Evolutionary conservation across 352 stramenopile genomes (phyloP).

Genomic region (Phytophthora pistaciae): DNA sequence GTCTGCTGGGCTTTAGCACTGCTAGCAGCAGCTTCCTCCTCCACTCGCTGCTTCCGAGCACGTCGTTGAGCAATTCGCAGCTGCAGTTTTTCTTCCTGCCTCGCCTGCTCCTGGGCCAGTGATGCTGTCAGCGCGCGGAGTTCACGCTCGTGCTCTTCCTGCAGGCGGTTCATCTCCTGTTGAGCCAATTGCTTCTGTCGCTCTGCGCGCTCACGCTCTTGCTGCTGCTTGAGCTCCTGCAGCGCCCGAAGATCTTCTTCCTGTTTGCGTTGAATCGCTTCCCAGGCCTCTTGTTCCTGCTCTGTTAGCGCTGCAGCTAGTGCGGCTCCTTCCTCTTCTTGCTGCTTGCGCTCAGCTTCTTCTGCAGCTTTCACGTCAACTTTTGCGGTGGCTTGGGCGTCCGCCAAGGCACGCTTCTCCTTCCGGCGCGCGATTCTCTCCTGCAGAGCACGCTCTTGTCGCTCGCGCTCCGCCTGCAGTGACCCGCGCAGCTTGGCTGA

Average conservation of each 20-base stretch:
- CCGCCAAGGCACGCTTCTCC: conserved; percentile 34
- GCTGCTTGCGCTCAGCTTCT: conserved; percentile 40
- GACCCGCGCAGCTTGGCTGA: conserved; percentile 36
- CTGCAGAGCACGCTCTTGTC: conserved; percentile 61
- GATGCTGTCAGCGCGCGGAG: conserved; percentile 50
- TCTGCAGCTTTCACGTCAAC: conserved; percentile 29
- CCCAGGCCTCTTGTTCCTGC: conserved; percentile 45
- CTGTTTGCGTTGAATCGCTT: conserved; percentile 47
- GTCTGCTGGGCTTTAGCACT: conserved; percentile 14
- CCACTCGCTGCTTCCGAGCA: conserved; percentile 54
- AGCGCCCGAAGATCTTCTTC: conserved; percentile 49
- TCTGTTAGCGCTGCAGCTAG: conserved; percentile 36
- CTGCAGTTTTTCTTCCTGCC: conserved; percentile 75
- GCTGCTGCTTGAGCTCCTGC: conserved; percentile 46
- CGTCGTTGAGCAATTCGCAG: conserved; percentile 65
- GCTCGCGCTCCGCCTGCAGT: conserved; percentile 46
- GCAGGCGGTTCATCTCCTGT: conserved; percentile 61
- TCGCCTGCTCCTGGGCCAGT: conserved; percentile 60
- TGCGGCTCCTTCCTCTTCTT: conserved; percentile 39
- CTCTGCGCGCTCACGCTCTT: conserved; percentile 34
- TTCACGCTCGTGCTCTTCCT: conserved; percentile 70
- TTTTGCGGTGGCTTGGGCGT: conserved; percentile 14
- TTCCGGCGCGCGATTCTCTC: conserved; percentile 68
- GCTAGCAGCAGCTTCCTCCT: conserved; percentile 39
- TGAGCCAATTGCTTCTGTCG: conserved; percentile 56